These are phyloP conservation scores for Thamnidium elegans DNA, from an alignment of 192 early-diverging fungal genomes.

Conservation along the genomic window DNA sequence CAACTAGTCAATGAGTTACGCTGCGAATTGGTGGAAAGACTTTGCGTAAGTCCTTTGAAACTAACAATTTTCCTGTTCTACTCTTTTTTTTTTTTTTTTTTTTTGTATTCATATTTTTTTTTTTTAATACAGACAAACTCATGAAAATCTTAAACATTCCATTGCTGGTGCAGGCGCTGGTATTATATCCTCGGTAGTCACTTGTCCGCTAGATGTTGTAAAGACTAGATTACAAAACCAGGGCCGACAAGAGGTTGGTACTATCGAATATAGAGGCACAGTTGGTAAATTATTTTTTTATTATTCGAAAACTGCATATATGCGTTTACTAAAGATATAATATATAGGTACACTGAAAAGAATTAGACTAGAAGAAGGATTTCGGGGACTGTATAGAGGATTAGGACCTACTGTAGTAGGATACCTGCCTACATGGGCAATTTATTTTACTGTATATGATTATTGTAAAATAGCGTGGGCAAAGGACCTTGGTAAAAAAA, in stretches of 20 bases:
- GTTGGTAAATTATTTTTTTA: slow-evolving; percentile 38
- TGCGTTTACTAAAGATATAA: not conserved
- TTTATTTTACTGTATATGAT: slow-evolving; percentile 92
- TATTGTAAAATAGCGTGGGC: slow-evolving; percentile 54
- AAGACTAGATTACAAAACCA: slow-evolving; percentile 95
- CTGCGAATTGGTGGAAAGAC: slow-evolving; percentile 27
- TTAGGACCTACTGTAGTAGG: slow-evolving; percentile 83
- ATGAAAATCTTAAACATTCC: slow-evolving; percentile 68
- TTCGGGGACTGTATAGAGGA: slow-evolving; percentile 87
- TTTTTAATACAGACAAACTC: slow-evolving; percentile 22
- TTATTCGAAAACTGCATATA: no score
- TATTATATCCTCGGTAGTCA: slow-evolving; percentile 75
- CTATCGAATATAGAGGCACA: slow-evolving; percentile 56
- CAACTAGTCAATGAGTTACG: slow-evolving; percentile 16
- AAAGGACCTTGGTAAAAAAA: slow-evolving; percentile 11
- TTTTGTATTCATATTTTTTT: not conserved
- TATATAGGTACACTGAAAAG: slow-evolving; percentile 56
- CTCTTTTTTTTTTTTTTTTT: not conserved
- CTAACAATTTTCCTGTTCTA: not conserved
- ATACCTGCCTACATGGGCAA: slow-evolving; percentile 88
- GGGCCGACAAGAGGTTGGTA: slow-evolving; percentile 26
- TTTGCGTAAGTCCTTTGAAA: slow-evolving; percentile 15
- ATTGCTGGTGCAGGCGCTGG: slow-evolving; percentile 83
- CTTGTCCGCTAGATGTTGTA: slow-evolving; percentile 91
- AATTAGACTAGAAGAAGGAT: slow-evolving; percentile 79